Conservation (phyloP, 306 rosid species). For the Rosa multiflora region DNA sequence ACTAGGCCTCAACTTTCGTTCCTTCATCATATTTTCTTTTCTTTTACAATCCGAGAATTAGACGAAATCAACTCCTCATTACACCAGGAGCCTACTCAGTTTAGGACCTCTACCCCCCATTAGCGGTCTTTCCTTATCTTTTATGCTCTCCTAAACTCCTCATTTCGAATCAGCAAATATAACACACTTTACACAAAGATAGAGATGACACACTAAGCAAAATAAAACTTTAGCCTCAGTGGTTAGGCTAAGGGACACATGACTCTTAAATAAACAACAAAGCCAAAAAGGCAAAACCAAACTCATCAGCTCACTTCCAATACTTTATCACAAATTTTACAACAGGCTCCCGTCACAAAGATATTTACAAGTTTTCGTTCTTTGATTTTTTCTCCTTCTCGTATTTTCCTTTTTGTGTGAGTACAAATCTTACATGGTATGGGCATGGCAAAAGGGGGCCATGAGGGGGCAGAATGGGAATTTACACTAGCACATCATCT, state of each 20-base stretch:
- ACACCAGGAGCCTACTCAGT: too few species aligned
- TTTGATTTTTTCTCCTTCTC: neutral
- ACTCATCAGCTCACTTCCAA: constrained; percentile 19
- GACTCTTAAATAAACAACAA: neutral
- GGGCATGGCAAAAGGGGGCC: constrained; percentile 21
- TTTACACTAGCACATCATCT: constrained; percentile 39
- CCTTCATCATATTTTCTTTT: too few species aligned
- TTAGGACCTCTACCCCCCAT: neutral
- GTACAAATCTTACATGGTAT: constrained; percentile 2
- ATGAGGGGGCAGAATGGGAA: constrained; percentile 1
- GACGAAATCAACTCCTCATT: neutral
- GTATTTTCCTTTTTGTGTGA: constrained; percentile 1
- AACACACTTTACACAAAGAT: neutral
- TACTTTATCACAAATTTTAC: constrained; percentile 38
- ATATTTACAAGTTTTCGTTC: constrained; percentile 47
- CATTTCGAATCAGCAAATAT: neutral
- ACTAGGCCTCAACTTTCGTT: neutral
- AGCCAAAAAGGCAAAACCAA: constrained; percentile 23
- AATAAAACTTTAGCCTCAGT: neutral
- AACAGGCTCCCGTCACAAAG: constrained; percentile 38
- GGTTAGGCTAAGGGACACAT: neutral
- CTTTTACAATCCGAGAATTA: too few species aligned
- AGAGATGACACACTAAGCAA: neutral
- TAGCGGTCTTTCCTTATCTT: neutral
- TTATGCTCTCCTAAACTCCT: neutral